Evolutionary conservation across 768 basidiomycete species (phyloP).

Genomic region (Tulasnella sp.): DNA sequence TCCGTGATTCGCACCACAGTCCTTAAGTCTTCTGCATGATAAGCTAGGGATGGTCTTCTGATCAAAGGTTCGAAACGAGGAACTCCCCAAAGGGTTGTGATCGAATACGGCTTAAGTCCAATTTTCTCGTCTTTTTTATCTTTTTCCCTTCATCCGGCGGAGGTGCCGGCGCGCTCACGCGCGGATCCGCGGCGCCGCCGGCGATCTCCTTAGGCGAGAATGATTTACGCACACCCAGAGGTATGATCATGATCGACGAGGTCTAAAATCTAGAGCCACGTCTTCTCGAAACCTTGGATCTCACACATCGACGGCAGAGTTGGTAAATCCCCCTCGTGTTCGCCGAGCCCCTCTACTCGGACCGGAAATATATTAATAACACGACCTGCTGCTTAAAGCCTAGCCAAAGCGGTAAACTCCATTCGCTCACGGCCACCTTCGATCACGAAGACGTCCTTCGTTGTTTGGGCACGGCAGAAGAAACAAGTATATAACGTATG

Average conservation of each 20-base stretch:
- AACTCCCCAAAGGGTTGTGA: not conserved
- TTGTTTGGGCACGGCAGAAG: not conserved
- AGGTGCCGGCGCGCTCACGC: not conserved
- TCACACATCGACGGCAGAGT: not conserved
- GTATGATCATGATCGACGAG: not conserved
- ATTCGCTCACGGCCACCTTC: not conserved
- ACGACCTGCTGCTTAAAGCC: not conserved
- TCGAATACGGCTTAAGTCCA: not conserved
- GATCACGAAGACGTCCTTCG: not conserved
- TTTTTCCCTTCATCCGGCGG: not conserved
- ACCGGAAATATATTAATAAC: constrained; percentile 2
- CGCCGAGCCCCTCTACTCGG: not conserved
- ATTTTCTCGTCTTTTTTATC: not conserved
- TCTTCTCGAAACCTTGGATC: not conserved
- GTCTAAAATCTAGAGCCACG: not conserved
- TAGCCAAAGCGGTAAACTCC: not conserved
- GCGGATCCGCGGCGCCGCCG: not conserved
- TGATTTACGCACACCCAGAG: not conserved
- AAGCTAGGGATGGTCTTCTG: not conserved
- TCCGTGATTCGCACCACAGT: not conserved
- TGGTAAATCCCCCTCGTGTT: not conserved
- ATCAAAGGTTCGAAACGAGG: not conserved
- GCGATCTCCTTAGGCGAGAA: not conserved
- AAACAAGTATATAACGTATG: constrained; percentile 2
- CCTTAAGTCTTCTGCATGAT: not conserved